Conservation (phyloP, 2,329 filamentous ascomycete genomes). For the Corinectria fuckeliana region DNA sequence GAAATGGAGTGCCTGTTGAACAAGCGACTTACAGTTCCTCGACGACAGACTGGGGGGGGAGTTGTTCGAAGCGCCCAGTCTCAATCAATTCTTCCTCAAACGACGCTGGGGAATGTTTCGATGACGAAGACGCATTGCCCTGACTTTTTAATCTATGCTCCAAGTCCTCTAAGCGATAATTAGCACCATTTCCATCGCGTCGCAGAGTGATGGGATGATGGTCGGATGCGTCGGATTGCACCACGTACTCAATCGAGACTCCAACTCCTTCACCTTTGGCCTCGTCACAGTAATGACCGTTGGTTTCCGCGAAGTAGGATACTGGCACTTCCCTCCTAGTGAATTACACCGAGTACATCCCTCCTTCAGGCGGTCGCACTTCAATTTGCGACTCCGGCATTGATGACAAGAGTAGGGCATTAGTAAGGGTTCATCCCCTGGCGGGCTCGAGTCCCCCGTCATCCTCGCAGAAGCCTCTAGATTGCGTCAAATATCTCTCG, state of each 20-base stretch:
- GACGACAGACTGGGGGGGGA: slow-evolving; percentile 35
- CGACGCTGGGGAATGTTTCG: slow-evolving; percentile 18
- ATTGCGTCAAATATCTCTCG: not conserved
- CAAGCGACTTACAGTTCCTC: slow-evolving; percentile 36
- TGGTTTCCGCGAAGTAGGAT: slow-evolving; percentile 36
- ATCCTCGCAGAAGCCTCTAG: slow-evolving; percentile 11
- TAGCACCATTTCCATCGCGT: not conserved
- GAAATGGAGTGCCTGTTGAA: too few species aligned
- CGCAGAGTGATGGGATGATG: not conserved
- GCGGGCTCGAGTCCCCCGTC: slow-evolving; percentile 9
- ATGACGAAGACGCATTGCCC: slow-evolving; percentile 23
- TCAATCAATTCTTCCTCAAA: slow-evolving; percentile 26
- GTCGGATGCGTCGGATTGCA: not conserved
- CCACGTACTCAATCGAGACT: slow-evolving; percentile 33
- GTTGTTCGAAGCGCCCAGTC: slow-evolving; percentile 40
- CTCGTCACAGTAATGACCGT: slow-evolving; percentile 32
- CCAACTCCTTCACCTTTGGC: slow-evolving; percentile 39
- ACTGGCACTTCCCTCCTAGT: slow-evolving; percentile 31
- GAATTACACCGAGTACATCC: slow-evolving; percentile 36
- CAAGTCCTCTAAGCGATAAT: slow-evolving; percentile 27
- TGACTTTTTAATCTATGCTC: slow-evolving; percentile 33
- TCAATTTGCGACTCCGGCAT: slow-evolving; percentile 39
- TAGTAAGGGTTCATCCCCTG: not conserved
- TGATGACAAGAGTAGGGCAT: slow-evolving; percentile 37
- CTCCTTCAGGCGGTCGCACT: slow-evolving; percentile 38